Percentiles rank a stretch among this genome's conserved stretches.
Conservation (phyloP, 768 basidiomycete species). For the Boletus subcaerulescens region DNA sequence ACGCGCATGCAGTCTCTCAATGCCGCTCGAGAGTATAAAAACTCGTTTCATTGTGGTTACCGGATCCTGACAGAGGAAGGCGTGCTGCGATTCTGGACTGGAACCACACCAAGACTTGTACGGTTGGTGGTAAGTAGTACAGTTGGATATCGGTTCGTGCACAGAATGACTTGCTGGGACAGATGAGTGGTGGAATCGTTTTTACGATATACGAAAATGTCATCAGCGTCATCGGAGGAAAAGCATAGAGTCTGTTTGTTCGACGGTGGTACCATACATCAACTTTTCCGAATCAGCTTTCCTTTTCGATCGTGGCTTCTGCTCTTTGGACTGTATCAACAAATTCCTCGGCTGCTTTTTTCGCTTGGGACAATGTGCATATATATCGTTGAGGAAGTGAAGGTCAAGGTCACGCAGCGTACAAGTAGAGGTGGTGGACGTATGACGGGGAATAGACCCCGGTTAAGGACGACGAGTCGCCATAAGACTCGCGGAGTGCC, state of each 20-base stretch:
- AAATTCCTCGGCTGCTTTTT: conserved; percentile 11
- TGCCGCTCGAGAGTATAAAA: conserved; percentile 80
- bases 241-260: neutral
- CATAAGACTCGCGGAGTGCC: conserved; percentile 1
- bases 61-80: conserved; percentile 95
- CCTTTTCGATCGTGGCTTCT: conserved; percentile 8
- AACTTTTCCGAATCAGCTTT: neutral
- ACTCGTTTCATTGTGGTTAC: conserved; percentile 95
- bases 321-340: conserved; percentile 13
- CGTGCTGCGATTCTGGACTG: conserved; percentile 90
- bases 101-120: conserved; percentile 86
- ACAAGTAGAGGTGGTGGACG: too few species aligned
- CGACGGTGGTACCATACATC: neutral
- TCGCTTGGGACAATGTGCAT: conserved; percentile 12
- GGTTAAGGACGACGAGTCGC: too few species aligned
- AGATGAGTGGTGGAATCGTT: conserved; percentile 91
- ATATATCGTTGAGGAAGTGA: conserved; percentile 22
- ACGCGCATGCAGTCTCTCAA: conserved; percentile 95
- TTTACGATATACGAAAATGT: conserved; percentile 90
- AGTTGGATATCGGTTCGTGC: neutral
- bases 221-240: conserved; percentile 48
- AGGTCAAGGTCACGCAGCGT: neutral
- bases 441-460: too few species aligned
- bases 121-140: conserved; percentile 68
- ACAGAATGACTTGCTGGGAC: neutral